Evolutionary conservation across 345 rosid species (phyloP), one percentile per base, ranked within the genome.

Genomic region (Gossypium longicalyx): DNA sequence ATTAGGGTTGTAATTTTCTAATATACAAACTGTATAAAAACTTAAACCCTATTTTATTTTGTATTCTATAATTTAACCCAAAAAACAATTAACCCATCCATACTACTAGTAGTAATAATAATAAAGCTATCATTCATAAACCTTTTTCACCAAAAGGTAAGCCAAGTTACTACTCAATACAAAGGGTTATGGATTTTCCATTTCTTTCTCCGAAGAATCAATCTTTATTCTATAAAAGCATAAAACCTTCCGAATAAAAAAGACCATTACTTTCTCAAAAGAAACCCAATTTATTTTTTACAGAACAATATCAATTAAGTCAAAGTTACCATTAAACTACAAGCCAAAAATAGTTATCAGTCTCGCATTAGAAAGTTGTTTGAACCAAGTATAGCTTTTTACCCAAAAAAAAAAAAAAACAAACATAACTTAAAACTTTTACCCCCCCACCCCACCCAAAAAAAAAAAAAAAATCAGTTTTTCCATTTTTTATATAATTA

Each of bases 261-360:
- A 45, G 27, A 16, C 66, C 19, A 72, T 59, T 60, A 59, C 41
- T 72, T 72, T 59, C 47, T 23, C 61, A 23, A 25, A 73, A 58
- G 47, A 58, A 22, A 58, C 10, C 22, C 8, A 19, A 1, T 7
- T 7, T n/a, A 7, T 56, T 19, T 22, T 22, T 58, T 22, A 58
- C 63, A 58, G 2, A 58, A 58, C 5, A 22, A 22, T 58, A 58
- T 22, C 16, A 58, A 58, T 22, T 7, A 58, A 58, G 63, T 58
- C 63, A 58, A 23, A 58, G 63, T 58, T 58, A 23, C 38, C 63
- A 58, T 58, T 58, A 58, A 58, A 23, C 34, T 23, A 12, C 20
- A 58, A 22, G 62, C 34, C 62, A 58, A 58, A 25, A 58, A 58
- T 22, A 58, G 34, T 58, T 23, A 11, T 12, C 34, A 23, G 19